These are phyloP conservation scores for Fragilariopsis cylindrus DNA, from an alignment of 108 stramenopile species.

Conservation along the genomic window DNA sequence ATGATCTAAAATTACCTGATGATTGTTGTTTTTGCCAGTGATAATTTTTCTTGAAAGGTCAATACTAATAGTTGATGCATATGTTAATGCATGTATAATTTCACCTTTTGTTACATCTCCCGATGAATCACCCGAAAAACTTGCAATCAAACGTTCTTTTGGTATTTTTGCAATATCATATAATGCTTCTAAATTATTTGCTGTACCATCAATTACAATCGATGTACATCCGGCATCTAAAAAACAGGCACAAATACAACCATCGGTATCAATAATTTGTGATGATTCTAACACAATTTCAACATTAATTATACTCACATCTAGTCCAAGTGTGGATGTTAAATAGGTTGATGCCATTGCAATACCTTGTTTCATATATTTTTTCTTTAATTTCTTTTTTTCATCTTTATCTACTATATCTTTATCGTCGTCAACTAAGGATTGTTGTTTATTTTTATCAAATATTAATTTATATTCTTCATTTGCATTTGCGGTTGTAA, in stretches of 20 bases:
- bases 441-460: constrained; percentile 51
- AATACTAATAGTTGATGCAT: constrained; percentile 34
- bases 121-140: constrained; percentile 32
- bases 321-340: constrained; percentile 50
- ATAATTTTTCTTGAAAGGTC: not conserved
- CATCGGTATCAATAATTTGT: constrained; percentile 60
- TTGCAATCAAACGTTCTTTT: constrained; percentile 61
- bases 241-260: constrained; percentile 70
- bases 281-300: constrained; percentile 52
- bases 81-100: constrained; percentile 18
- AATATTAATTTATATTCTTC: constrained; percentile 56
- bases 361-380: constrained; percentile 78
- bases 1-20: not conserved
- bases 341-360: constrained; percentile 67
- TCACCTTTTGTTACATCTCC: not conserved
- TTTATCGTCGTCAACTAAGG: constrained; percentile 35
- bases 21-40: too few relatives aligned
- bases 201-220: constrained; percentile 57
- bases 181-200: constrained; percentile 42
- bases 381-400: constrained; percentile 65
- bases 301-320: constrained; percentile 75
- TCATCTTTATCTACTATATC: constrained; percentile 29
- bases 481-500: not conserved
- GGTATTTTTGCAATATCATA: constrained; percentile 65
- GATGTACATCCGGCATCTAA: constrained; percentile 78